A percentile compares a stretch with the other conserved stretches of the same genome.
Conservation (phyloP, 306 rosid genomes). For the Lathyrus oleraceus region DNA sequence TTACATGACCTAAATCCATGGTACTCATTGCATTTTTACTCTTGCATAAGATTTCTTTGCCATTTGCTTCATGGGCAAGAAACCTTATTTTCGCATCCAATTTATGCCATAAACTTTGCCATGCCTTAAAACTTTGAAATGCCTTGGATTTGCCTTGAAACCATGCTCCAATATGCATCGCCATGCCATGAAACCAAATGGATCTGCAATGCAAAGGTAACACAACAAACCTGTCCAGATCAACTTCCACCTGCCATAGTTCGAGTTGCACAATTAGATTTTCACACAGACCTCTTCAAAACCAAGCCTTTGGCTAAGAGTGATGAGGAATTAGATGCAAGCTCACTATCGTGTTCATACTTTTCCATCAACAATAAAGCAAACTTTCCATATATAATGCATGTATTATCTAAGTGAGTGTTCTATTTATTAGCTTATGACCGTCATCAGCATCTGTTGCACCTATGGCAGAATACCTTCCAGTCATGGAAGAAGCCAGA, state of each 20-base stretch:
- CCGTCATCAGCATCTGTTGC: conserved; percentile 55
- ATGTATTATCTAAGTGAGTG: conserved; percentile 76
- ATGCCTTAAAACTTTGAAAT: no score
- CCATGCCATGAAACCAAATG: no score
- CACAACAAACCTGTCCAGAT: conserved; percentile 52
- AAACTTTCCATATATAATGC: conserved; percentile 71
- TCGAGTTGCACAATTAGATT: conserved; percentile 66
- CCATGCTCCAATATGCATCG: no score
- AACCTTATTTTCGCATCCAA: no score
- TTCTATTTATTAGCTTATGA: conserved; percentile 68
- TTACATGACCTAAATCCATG: no score
- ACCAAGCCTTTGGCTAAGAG: conserved; percentile 42
- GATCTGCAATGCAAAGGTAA: no score
- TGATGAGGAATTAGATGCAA: conserved; percentile 43
- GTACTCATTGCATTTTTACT: no score
- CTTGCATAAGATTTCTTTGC: no score
- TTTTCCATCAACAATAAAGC: conserved; percentile 53
- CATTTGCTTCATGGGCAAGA: no score
- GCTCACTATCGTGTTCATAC: conserved; percentile 53
- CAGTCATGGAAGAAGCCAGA: conserved; percentile 73
- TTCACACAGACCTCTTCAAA: conserved; percentile 46
- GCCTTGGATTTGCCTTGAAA: no score
- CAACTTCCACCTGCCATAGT: conserved; percentile 59
- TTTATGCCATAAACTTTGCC: no score
- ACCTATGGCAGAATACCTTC: conserved; percentile 71